Percentiles rank a stretch among this genome's conserved stretches.
Conservation (phyloP, 768 basidiomycete species). For the Tulasnella sp. region DNA sequence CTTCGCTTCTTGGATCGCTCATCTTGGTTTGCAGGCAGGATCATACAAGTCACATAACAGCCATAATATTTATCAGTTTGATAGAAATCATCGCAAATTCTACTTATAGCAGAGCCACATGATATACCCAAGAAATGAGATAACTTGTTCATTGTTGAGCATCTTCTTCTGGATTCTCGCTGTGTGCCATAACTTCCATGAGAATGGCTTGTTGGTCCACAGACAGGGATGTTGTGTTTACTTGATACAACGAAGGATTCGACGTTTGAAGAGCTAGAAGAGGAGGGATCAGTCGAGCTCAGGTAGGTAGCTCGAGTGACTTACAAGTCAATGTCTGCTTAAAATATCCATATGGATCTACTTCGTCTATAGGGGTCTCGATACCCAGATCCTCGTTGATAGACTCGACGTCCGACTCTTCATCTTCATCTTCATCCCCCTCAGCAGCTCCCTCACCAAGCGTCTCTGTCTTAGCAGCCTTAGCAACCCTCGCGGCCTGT, state of each 20-base stretch:
- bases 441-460: conserved; percentile 25
- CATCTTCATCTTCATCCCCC: conserved; percentile 28
- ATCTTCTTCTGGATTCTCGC: conserved; percentile 20
- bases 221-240: conserved; percentile 53
- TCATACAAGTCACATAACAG: too few species aligned
- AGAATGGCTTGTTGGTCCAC: conserved; percentile 67
- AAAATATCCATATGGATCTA: conserved; percentile 68
- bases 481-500: conserved; percentile 30
- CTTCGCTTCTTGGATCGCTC: too few species aligned
- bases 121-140: too few species aligned
- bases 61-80: too few species aligned
- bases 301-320: conserved; percentile 20
- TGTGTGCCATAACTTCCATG: conserved; percentile 81
- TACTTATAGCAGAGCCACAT: too few species aligned
- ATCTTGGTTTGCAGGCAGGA: too few species aligned
- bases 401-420: conserved; percentile 36
- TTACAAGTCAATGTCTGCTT: conserved; percentile 63
- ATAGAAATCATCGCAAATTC: too few species aligned
- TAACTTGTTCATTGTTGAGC: too few species aligned
- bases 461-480: conserved; percentile 30
- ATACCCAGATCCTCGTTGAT: conserved; percentile 78
- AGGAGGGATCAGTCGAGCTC: conserved; percentile 5
- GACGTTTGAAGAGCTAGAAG: conserved; percentile 58
- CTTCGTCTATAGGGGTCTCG: conserved; percentile 67
- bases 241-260: conserved; percentile 54